Evolutionary conservation across 148 eudicot genomes (phyloP).

Genomic region (Silene conica): DNA sequence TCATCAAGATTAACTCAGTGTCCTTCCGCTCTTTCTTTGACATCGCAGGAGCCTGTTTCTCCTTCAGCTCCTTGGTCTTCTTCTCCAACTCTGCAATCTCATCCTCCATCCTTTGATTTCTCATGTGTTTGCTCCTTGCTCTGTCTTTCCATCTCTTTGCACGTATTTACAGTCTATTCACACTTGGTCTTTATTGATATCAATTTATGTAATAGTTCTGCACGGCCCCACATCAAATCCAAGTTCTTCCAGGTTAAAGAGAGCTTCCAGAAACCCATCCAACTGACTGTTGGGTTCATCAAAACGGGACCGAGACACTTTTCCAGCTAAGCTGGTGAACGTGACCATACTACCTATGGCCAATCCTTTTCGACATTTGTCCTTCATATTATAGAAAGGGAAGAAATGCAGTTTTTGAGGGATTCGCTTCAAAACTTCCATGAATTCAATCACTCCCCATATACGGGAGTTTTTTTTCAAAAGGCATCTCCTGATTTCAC

Average conservation of each 20-base stretch:
- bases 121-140: constrained; percentile 31
- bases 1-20: constrained; percentile 29
- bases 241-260: constrained; percentile 53
- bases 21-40: constrained; percentile 34
- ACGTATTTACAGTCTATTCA: constrained; percentile 29
- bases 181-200: constrained; percentile 40
- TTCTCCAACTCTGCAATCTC: constrained; percentile 45
- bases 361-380: constrained; percentile 67
- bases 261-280: constrained; percentile 58
- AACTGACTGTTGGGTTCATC: constrained; percentile 40
- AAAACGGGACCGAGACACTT: constrained; percentile 35
- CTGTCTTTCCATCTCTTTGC: constrained; percentile 27
- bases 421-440: constrained; percentile 51
- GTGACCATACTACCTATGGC: constrained; percentile 88
- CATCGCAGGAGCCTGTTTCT: constrained; percentile 33
- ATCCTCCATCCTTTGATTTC: constrained; percentile 30
- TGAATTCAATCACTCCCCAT: constrained; percentile 57
- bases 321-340: constrained; percentile 51
- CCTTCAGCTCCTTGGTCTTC: constrained; percentile 35
- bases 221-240: constrained; percentile 61
- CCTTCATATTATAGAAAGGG: constrained; percentile 43
- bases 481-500: constrained; percentile 38
- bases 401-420: constrained; percentile 85
- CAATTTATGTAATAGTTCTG: constrained; percentile 36
- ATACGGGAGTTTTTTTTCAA: constrained; percentile 42